Base-by-base conservation (phyloP, 169 alveolate species). In the Plasmodium adleri region DNA sequence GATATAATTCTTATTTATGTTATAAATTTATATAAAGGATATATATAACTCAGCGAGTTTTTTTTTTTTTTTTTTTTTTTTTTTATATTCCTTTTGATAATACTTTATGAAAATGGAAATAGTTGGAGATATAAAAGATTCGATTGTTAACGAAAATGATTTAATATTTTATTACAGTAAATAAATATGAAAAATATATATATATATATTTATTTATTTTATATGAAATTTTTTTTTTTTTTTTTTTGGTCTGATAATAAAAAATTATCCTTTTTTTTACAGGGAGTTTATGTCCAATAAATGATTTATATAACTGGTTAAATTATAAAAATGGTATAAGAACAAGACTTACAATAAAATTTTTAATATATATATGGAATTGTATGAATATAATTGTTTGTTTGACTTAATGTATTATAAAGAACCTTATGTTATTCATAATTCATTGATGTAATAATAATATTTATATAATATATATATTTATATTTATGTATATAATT, bases 251-350 rank as follows among this genome's bases (percentile, higher is more conserved):
- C 50, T 28, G 49, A 20, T 39, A 49, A 47, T 22, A 45, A 56
- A 1, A 15, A 56, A 10, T 56, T 56, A 10, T 15, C 22, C 22
- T 56, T 1, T 9, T 6, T 6, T 52, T 50, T 20, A 76, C 60
- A 76, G 88, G 88, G 66, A 76, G 52, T 39, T 68, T 76, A n/a
- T 76, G 88, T 32, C 88, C 88, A 47, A 76, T 76, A n/a, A 76
- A 45, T 45, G 88, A 76, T 54, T 68, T 76, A 63, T 76, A 66
- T 68, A 76, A 76, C 43, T 76, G 88, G 88, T 67, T 76, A 17
- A 76, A 76, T 66, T 76, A 76, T 45, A 76, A 76, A 45, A 76
- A 76, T 62, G 88, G 88, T 76, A 76, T 32, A 32, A 32, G 45
- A 32, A 32, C 45, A 32, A 32, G 6, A 32, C 0, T 32, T 4